Conservation (phyloP, 2,329 filamentous ascomycete genomes). For the Cyanodermella asteris region DNA sequence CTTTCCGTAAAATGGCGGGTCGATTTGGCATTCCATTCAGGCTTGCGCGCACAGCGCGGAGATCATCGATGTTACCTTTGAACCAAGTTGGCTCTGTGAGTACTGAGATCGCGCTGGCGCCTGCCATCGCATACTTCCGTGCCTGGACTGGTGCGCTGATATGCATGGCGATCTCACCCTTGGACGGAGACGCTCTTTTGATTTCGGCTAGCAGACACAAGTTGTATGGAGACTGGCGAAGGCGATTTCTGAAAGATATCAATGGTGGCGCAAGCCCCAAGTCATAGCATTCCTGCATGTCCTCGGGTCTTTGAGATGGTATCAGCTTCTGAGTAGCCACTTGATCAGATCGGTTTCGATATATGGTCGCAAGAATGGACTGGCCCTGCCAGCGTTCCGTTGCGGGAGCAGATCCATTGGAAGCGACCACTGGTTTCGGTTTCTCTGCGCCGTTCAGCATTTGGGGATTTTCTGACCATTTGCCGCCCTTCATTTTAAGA, state of each 20-base stretch:
- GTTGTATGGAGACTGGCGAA: slow-evolving; percentile 66
- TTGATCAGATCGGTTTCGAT: slow-evolving; percentile 51
- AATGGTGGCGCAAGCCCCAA: slow-evolving; percentile 67
- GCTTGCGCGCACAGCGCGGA: slow-evolving; percentile 67
- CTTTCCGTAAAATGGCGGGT: slow-evolving; percentile 79
- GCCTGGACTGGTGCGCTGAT: slow-evolving; percentile 81
- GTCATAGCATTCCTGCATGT: slow-evolving; percentile 71
- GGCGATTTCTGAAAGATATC: slow-evolving; percentile 54
- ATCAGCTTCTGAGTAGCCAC: slow-evolving; percentile 66
- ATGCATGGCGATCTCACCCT: slow-evolving; percentile 75
- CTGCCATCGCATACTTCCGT: slow-evolving; percentile 73
- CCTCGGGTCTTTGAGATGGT: slow-evolving; percentile 60
- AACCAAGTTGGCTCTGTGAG: slow-evolving; percentile 98
- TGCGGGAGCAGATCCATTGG: no score
- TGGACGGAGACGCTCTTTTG: slow-evolving; percentile 88
- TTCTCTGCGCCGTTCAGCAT: slow-evolving; percentile 16
- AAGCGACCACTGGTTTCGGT: slow-evolving; percentile 9
- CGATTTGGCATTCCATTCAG: slow-evolving; percentile 81
- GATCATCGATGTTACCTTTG: slow-evolving; percentile 88
- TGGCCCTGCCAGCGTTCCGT: slow-evolving; percentile 49
- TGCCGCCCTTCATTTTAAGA: slow-evolving; percentile 65
- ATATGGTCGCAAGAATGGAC: slow-evolving; percentile 83
- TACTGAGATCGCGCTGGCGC: slow-evolving; percentile 94
- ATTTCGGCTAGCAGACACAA: slow-evolving; percentile 94
- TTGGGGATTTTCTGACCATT: slow-evolving; percentile 61